A percentile compares a stretch with the other conserved stretches of the same genome.
These are phyloP conservation scores for Poronia punctata DNA, from an alignment of 495 filamentous ascomycete genomes.

Conservation along the genomic window DNA sequence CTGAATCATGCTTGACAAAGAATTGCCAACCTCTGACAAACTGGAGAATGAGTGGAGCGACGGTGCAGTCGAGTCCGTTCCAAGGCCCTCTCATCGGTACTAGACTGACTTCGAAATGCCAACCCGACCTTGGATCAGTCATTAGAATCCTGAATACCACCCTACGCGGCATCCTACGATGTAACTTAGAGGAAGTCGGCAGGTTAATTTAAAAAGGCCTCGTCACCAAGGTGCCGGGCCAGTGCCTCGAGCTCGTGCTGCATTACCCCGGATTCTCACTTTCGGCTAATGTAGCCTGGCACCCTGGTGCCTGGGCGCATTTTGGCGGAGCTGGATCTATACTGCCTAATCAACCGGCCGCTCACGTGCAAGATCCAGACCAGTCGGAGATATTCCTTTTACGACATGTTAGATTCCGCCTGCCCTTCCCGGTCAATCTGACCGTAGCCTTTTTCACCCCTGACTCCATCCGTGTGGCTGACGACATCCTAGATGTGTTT, in stretches of 20 bases:
- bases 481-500: background rate
- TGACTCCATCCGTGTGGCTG: background rate
- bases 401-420: conserved; percentile 1
- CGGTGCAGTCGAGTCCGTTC: no score
- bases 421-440: conserved; percentile 1
- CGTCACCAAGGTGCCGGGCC: conserved; percentile 2
- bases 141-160: no score
- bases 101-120: no score
- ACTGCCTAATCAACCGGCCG: conserved; percentile 7
- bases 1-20: no score
- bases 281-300: no score
- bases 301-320: conserved; percentile 3
- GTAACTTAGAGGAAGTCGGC: no score
- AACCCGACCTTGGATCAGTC: no score
- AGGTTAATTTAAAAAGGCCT: conserved; percentile 2
- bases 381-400: conserved; percentile 4
- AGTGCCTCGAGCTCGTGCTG: background rate
- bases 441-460: background rate
- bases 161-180: no score
- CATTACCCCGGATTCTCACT: conserved; percentile 4
- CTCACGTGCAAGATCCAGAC: conserved; percentile 1
- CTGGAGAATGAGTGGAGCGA: background rate
- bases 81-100: no score
- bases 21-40: conserved; percentile 6
- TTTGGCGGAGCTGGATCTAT: conserved; percentile 1